These are phyloP conservation scores for Talaromyces sp. DNA, from an alignment of 2,329 filamentous ascomycete species.

Conservation along the genomic window DNA sequence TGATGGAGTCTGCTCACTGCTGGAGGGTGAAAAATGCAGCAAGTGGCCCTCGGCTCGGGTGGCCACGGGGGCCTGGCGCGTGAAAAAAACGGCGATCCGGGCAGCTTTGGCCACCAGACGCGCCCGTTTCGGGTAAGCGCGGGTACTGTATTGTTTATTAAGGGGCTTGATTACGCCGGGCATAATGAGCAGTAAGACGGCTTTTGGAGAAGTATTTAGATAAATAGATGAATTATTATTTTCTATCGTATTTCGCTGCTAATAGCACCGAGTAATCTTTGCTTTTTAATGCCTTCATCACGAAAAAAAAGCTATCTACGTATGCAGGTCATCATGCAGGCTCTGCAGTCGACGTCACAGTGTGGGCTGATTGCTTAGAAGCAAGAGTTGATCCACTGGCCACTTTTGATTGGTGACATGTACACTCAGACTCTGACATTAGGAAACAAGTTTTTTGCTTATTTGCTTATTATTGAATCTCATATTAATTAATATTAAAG, in stretches of 20 bases:
- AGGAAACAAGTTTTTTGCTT: background rate
- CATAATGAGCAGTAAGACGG: background rate
- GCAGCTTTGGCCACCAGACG: background rate
- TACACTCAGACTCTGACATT: background rate
- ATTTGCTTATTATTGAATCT: background rate
- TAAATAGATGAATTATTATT: too few relatives aligned
- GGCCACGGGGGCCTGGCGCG: background rate
- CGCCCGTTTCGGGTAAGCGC: background rate
- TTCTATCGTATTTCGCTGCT: too few relatives aligned
- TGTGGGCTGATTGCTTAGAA: background rate
- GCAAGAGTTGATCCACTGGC: background rate
- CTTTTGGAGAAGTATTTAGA: background rate
- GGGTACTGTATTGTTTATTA: background rate
- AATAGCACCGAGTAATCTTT: too few relatives aligned
- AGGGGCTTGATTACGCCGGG: background rate
- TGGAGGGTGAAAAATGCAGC: background rate
- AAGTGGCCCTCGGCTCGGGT: background rate
- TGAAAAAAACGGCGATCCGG: slow-evolving; percentile 1
- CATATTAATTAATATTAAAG: too few relatives aligned
- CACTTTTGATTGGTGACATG: background rate
- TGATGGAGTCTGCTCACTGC: background rate
- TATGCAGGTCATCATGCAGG: background rate
- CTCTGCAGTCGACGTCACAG: background rate
- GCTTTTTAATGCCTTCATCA: too few relatives aligned
- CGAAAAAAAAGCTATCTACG: too few relatives aligned